Conservation (phyloP, 305 asterid genomes). For the Solanum hybrid region DNA sequence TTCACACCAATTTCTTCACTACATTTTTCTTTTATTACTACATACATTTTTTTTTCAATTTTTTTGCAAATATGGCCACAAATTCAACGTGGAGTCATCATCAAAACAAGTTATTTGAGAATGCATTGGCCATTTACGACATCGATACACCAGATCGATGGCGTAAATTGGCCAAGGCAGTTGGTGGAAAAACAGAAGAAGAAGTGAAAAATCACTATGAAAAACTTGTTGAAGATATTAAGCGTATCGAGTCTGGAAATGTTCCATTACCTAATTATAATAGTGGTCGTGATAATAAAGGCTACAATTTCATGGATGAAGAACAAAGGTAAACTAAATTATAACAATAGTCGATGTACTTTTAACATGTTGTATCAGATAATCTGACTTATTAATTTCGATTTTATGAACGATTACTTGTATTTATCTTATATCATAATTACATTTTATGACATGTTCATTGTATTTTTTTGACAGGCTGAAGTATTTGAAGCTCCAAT, state of each 20-base stretch:
- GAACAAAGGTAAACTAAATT: slow-evolving; percentile 27
- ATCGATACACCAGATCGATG: slow-evolving; percentile 47
- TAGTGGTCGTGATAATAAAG: not conserved
- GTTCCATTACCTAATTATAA: slow-evolving; percentile 50
- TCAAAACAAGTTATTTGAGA: slow-evolving; percentile 64
- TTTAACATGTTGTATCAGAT: not conserved
- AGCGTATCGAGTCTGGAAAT: slow-evolving; percentile 42
- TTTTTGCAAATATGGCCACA: not conserved
- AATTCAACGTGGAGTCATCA: slow-evolving; percentile 39
- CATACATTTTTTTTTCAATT: not conserved
- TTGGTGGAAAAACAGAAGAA: slow-evolving; percentile 48
- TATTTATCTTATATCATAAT: not conserved
- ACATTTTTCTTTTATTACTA: not conserved
- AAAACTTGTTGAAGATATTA: slow-evolving; percentile 33
- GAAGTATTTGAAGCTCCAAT: slow-evolving; percentile 27
- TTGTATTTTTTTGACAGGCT: slow-evolving; percentile 18
- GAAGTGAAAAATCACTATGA: slow-evolving; percentile 40
- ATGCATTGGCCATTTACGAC: slow-evolving; percentile 42
- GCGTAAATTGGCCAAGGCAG: slow-evolving; percentile 44
- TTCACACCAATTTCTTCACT: not conserved
- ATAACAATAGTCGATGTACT: not conserved
- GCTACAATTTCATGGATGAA: slow-evolving; percentile 11
- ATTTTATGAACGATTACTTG: not conserved
- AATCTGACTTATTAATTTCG: not conserved
- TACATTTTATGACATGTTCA: not conserved